A percentile compares a stretch with the other conserved stretches of the same genome.
phyloP scores from a whole-genome alignment of 2,329 filamentous ascomycete species.

The Bisporella sp. region DNA sequence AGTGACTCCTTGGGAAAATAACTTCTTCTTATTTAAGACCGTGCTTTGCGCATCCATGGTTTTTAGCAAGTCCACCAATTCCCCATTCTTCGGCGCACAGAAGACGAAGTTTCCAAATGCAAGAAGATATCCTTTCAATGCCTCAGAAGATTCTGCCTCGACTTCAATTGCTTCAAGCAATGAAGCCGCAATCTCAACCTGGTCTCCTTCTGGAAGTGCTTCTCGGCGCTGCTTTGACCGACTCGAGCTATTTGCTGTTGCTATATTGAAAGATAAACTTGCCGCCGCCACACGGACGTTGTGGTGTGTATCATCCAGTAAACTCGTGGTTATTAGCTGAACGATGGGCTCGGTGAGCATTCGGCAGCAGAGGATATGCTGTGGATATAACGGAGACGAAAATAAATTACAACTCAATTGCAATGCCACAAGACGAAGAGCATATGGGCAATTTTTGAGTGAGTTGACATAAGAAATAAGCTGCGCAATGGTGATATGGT shows the following conservation, averaged over 20 bases:
- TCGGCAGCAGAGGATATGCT: constrained; percentile 49
- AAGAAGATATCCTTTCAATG: constrained; percentile 68
- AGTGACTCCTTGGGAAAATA: constrained; percentile 52
- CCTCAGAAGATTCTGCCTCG: constrained; percentile 58
- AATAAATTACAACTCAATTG: constrained; percentile 85
- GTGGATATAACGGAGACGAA: constrained; percentile 62
- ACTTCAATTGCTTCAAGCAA: constrained; percentile 64
- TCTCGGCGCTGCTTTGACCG: constrained; percentile 51
- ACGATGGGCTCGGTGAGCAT: constrained; percentile 52
- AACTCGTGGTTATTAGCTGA: constrained; percentile 65
- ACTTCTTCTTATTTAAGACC: constrained; percentile 49
- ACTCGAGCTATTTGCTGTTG: constrained; percentile 60
- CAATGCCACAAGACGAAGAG: constrained; percentile 73
- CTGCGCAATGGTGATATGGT: constrained; percentile 53
- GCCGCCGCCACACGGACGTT: constrained; percentile 76
- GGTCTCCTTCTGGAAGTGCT: constrained; percentile 58
- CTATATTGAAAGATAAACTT: constrained; percentile 77
- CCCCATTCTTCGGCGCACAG: constrained; percentile 60
- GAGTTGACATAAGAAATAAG: constrained; percentile 55
- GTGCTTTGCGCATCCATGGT: constrained; percentile 68
- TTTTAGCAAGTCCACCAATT: constrained; percentile 71
- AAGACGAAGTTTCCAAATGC: constrained; percentile 73
- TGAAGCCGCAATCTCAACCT: constrained; percentile 76
- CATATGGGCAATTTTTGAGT: constrained; percentile 61
- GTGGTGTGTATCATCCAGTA: constrained; percentile 68